Percentiles rank a stretch among this genome's conserved stretches.
phyloP scores from a whole-genome alignment of 164 flowering plant genomes.

The Aristolochia contorta region DNA sequence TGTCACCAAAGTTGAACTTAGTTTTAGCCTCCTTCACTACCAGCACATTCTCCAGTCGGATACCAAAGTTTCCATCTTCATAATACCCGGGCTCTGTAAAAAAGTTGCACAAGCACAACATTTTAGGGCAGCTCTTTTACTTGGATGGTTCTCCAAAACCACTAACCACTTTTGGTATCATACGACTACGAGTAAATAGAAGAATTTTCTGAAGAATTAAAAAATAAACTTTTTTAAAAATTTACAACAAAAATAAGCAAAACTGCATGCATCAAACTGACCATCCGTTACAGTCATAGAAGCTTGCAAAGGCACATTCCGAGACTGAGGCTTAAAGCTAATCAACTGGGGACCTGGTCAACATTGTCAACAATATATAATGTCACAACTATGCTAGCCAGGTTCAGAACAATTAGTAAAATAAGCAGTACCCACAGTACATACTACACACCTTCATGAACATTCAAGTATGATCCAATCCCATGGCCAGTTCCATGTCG shows the following conservation, averaged over 20 bases:
- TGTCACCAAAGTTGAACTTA: slow-evolving; percentile 80
- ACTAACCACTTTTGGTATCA: neutral
- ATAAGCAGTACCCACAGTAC: neutral
- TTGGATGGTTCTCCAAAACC: neutral
- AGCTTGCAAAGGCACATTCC: slow-evolving; percentile 75
- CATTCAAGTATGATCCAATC: slow-evolving; percentile 83
- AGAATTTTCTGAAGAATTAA: neutral
- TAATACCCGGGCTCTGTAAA: slow-evolving; percentile 95
- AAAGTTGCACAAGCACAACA: too few species aligned
- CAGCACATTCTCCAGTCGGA: slow-evolving; percentile 95
- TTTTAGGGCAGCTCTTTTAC: neutral
- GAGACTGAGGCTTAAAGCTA: slow-evolving; percentile 77
- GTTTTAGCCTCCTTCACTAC: slow-evolving; percentile 81
- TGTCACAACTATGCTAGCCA: neutral
- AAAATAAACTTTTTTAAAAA: neutral
- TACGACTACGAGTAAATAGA: neutral
- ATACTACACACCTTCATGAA: slow-evolving; percentile 82
- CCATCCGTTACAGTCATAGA: slow-evolving; percentile 98
- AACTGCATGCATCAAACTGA: slow-evolving; percentile 23
- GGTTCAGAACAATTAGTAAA: neutral
- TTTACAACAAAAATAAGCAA: neutral
- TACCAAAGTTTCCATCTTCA: slow-evolving; percentile 93
- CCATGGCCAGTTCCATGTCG: slow-evolving; percentile 99
- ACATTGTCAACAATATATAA: slow-evolving; percentile 1
- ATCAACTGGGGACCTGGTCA: slow-evolving; percentile 80